Evolutionary conservation across 169 alveolate genomes (phyloP).

Genomic region (Toxoplasma gondii): DNA sequence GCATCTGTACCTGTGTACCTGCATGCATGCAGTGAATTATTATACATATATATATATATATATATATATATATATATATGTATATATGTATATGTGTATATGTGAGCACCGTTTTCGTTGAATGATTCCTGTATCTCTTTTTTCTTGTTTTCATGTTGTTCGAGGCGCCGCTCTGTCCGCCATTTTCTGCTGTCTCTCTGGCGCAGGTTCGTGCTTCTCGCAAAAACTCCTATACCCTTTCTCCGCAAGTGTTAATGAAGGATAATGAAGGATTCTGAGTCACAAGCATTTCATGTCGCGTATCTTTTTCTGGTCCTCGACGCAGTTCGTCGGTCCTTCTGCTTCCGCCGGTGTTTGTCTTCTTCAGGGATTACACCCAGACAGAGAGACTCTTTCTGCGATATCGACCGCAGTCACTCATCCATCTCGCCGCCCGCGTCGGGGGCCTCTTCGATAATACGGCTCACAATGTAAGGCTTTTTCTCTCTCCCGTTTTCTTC

Average conservation of each 20-base stretch:
- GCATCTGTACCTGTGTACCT: background rate
- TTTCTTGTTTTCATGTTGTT: background rate
- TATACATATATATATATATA: background rate
- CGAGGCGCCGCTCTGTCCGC: background rate
- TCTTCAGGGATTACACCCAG: constrained; percentile 46
- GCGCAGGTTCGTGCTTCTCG: too few relatives aligned
- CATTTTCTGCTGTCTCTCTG: background rate
- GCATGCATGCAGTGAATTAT: background rate
- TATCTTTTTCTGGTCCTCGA: background rate
- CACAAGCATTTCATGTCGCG: too few relatives aligned
- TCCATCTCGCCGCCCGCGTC: constrained; percentile 76
- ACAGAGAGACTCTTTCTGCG: constrained; percentile 56
- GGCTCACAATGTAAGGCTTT: constrained; percentile 67
- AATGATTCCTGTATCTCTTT: background rate
- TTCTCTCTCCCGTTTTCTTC: background rate
- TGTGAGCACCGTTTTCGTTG: background rate
- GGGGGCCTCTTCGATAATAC: constrained; percentile 77
- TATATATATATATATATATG: background rate
- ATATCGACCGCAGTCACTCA: constrained; percentile 69
- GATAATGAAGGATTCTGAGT: too few relatives aligned
- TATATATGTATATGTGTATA: background rate
- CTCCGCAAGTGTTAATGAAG: too few relatives aligned
- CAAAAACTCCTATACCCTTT: too few relatives aligned
- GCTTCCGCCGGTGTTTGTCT: background rate
- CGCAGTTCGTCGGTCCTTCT: background rate